Base-by-base conservation (phyloP, 116 monocot genomes). In the Phalaenopsis hybrid region DNA sequence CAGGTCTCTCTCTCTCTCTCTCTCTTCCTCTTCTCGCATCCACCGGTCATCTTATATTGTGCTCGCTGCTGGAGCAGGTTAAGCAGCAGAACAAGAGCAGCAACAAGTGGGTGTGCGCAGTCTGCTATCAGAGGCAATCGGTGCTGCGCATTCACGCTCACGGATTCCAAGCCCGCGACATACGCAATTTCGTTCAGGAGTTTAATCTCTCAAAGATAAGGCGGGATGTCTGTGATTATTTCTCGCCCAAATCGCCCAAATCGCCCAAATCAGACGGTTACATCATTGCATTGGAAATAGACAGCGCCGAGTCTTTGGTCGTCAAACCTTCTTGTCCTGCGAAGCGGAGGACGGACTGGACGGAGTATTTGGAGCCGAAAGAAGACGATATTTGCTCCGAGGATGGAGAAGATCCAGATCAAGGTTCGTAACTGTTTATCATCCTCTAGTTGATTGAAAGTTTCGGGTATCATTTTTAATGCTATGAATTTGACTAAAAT, bases 121-220 rank as follows among this genome's bases (percentile, higher is more conserved):
- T 95, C 5, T 99, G 98, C 84, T 93, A 95, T 89, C 84, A 89
- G 85, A 83, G 82, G 84, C 98, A 99, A 61, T 95, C 98, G 43
- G 85, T 95, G 33, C 86, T 83, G 9, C 61, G 80, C 31, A 79
- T 99, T 81, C 85, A 95, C 89, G 92, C 89, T 31, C 90, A 88
- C 0, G 89, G 93, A 9, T 67, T 77, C 79, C 78, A 87, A 48
- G 98, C 98, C 37, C 82, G 79, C 37, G 95, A 95, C 73, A 67
- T 93, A 46, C 93, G 95, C 73, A 59, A 65, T 6, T 95, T 91
- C 81, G 93, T 95, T 61, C 95, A 95, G 90, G 76, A 77, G 10
- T 91, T 88, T 90, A 93, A 95, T 85, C 83, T 77, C 49, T 77
- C 77, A 0, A 49, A 52, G 77, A 77, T 49, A 9, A 51, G 15